Evolutionary conservation across 148 eudicot species (phyloP).

Genomic region (Vaccinium vitisidaea): DNA sequence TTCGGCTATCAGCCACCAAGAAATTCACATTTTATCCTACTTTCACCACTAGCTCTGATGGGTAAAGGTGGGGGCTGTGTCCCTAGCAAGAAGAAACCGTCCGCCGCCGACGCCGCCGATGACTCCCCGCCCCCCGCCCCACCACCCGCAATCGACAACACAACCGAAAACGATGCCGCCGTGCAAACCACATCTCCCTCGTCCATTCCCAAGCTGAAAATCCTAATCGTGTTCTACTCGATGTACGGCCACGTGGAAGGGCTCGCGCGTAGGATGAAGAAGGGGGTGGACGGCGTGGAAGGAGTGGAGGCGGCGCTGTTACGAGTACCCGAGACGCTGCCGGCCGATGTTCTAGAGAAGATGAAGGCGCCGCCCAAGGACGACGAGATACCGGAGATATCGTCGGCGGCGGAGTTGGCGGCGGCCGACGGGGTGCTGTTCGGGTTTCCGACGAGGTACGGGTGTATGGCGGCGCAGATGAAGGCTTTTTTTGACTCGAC

Average conservation of each 20-base stretch:
- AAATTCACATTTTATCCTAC: too few relatives aligned
- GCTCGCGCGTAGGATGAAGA: constrained; percentile 63
- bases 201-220: constrained; percentile 29
- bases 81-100: constrained; percentile 63
- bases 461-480: constrained; percentile 95
- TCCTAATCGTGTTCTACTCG: constrained; percentile 72
- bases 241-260: constrained; percentile 93
- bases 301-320: constrained; percentile 66
- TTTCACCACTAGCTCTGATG: constrained; percentile 24
- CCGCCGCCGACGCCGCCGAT: constrained; percentile 13
- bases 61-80: constrained; percentile 86
- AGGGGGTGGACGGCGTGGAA: constrained; percentile 62
- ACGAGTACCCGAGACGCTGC: constrained; percentile 77
- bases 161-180: not conserved
- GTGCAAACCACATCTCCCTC: not conserved
- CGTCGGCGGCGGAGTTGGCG: constrained; percentile 39
- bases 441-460: constrained; percentile 93
- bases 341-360: constrained; percentile 46
- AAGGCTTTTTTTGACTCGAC: constrained; percentile 91
- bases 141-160: constrained; percentile 5
- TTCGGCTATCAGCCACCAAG: too few relatives aligned
- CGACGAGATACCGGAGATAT: constrained; percentile 60
- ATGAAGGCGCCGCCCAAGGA: constrained; percentile 81
- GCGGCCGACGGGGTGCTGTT: constrained; percentile 71
- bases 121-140: constrained; percentile 9